Percentiles rank a stretch among this genome's conserved stretches.
phyloP scores from a whole-genome alignment of 2,329 filamentous ascomycete genomes.

The Ceratocystis colombiana region DNA sequence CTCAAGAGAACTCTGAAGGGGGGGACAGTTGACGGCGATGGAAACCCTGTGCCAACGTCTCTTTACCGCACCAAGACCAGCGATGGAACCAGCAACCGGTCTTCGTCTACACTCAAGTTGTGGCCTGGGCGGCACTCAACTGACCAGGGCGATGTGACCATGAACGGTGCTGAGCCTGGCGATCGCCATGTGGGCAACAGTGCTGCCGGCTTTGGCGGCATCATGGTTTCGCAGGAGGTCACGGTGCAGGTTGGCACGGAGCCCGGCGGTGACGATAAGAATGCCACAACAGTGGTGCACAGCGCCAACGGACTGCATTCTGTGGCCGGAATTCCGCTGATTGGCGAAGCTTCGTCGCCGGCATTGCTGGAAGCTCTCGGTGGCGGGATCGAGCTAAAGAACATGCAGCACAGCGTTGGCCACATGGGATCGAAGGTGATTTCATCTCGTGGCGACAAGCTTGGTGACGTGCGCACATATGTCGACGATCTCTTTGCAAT shows the following conservation, averaged over 20 bases:
- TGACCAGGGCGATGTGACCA: not conserved
- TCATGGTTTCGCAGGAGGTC: slow-evolving; percentile 53
- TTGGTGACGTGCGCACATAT: slow-evolving; percentile 34
- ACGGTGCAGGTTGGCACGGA: slow-evolving; percentile 38
- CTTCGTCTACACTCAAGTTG: slow-evolving; percentile 32
- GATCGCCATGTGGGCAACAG: slow-evolving; percentile 21
- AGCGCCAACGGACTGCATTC: slow-evolving; percentile 12
- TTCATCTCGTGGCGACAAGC: slow-evolving; percentile 31
- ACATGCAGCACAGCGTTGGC: slow-evolving; percentile 28
- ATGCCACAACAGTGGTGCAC: not conserved
- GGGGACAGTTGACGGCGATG: slow-evolving; percentile 30
- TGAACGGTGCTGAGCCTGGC: not conserved
- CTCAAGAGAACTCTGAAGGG: slow-evolving; percentile 21
- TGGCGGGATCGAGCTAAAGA: slow-evolving; percentile 22
- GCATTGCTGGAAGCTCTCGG: not conserved
- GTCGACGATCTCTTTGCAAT: slow-evolving; percentile 37
- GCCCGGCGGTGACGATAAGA: slow-evolving; percentile 26
- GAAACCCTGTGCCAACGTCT: slow-evolving; percentile 30
- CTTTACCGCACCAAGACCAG: slow-evolving; percentile 26
- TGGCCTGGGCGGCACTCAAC: slow-evolving; percentile 28
- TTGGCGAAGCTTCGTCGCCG: slow-evolving; percentile 20
- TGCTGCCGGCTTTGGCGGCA: slow-evolving; percentile 40
- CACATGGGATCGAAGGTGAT: slow-evolving; percentile 30
- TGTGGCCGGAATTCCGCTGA: slow-evolving; percentile 18
- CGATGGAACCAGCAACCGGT: slow-evolving; percentile 29